phyloP scores from a whole-genome alignment of 805 yeast species.

The Wickerhamomyces hampshirensis region DNA sequence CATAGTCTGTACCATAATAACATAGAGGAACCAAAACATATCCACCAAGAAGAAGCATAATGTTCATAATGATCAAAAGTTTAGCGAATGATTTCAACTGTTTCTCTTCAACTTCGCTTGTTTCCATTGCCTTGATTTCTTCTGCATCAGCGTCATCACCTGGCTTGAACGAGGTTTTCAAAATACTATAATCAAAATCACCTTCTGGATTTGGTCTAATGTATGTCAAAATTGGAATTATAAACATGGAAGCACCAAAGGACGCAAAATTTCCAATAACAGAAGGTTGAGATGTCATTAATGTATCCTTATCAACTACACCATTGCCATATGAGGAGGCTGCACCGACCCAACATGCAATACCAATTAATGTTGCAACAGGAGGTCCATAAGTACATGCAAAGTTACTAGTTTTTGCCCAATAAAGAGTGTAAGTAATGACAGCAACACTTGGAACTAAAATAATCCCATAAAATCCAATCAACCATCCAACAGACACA shows the following conservation, averaged over 20 bases:
- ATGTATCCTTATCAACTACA: slow-evolving; percentile 14
- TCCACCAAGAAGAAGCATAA: slow-evolving; percentile 26
- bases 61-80: slow-evolving; percentile 37
- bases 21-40: slow-evolving; percentile 30
- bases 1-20: slow-evolving; percentile 30
- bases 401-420: slow-evolving; percentile 14
- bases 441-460: slow-evolving; percentile 33
- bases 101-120: slow-evolving; percentile 19
- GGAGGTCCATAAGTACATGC: slow-evolving; percentile 24
- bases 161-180: slow-evolving; percentile 21
- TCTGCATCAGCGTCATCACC: slow-evolving; percentile 33
- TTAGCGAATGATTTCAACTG: slow-evolving; percentile 31
- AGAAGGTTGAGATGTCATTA: slow-evolving; percentile 15
- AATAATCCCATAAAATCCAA: slow-evolving; percentile 35
- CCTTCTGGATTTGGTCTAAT: slow-evolving; percentile 25
- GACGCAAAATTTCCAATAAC: slow-evolving; percentile 21
- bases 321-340: slow-evolving; percentile 20
- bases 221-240: slow-evolving; percentile 27
- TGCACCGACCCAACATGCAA: slow-evolving; percentile 24
- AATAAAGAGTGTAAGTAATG: slow-evolving; percentile 32
- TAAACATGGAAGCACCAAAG: slow-evolving; percentile 26
- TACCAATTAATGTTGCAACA: slow-evolving; percentile 20
- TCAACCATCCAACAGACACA: slow-evolving; percentile 37
- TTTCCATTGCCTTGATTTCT: slow-evolving; percentile 26
- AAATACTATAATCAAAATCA: slow-evolving; percentile 21